These are phyloP conservation scores for Senecio squalidus DNA, from an alignment of 140 eudicot genomes.

Conservation along the genomic window DNA sequence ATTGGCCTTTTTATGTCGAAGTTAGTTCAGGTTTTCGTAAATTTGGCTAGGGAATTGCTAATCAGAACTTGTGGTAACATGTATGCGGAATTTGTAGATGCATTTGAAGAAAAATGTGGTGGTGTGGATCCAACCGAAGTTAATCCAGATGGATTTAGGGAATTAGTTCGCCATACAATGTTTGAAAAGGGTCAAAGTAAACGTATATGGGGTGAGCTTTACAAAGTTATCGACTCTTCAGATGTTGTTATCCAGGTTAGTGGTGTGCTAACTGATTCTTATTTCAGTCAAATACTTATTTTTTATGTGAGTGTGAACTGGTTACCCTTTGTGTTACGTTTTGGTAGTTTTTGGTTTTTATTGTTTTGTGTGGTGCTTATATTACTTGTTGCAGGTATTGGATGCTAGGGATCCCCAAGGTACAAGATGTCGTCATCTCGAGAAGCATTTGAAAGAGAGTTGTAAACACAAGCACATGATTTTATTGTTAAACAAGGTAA, in stretches of 20 bases:
- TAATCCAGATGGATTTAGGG: conserved; percentile 88
- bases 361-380: not conserved
- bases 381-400: conserved; percentile 48
- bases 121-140: conserved; percentile 37
- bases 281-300: not conserved
- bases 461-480: conserved; percentile 91
- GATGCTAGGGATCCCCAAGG: conserved; percentile 99
- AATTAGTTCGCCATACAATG: conserved; percentile 84
- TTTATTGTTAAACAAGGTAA: conserved; percentile 79
- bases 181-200: conserved; percentile 99
- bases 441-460: conserved; percentile 84
- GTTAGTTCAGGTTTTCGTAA: not conserved
- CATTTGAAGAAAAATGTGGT: conserved; percentile 76
- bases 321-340: not conserved
- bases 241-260: conserved; percentile 96
- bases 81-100: conserved; percentile 43
- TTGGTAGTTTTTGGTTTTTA: not conserved
- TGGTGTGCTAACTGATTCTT: not conserved
- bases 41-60: not conserved
- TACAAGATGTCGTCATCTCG: conserved; percentile 90
- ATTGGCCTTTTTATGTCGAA: not conserved
- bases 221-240: conserved; percentile 96
- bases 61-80: not conserved
- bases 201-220: conserved; percentile 98
- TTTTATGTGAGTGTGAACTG: not conserved